Percentiles rank a stretch among this genome's conserved stretches.
These are phyloP conservation scores for Chlorella variabilis DNA, from an alignment of 163 green algal species.

Conservation along the genomic window DNA sequence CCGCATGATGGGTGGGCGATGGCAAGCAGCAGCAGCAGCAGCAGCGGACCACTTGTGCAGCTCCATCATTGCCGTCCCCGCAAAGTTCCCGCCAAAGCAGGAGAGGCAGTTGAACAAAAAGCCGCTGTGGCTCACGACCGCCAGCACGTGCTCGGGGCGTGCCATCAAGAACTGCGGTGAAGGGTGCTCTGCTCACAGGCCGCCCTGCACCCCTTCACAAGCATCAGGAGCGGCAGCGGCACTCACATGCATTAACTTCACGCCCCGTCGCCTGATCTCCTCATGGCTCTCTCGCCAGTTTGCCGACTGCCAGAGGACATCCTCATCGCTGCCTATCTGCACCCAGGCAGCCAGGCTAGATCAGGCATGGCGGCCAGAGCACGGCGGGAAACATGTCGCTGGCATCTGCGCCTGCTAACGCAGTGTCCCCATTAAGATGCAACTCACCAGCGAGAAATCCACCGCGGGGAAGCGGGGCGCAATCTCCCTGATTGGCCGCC, in stretches of 20 bases:
- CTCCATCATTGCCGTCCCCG: constrained; percentile 46
- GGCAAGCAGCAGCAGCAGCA: not conserved
- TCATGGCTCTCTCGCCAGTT: constrained; percentile 59
- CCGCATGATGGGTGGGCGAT: not conserved
- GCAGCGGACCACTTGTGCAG: constrained; percentile 52
- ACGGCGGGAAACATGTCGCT: not conserved
- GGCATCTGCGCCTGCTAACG: too few relatives aligned
- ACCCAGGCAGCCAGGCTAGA: not conserved
- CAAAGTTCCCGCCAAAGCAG: constrained; percentile 48
- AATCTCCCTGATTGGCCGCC: constrained; percentile 39
- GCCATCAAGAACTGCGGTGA: constrained; percentile 48
- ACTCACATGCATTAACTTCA: constrained; percentile 54
- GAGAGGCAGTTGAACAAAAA: constrained; percentile 67
- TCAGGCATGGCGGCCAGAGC: not conserved
- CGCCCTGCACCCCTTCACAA: too few relatives aligned
- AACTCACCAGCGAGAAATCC: constrained; percentile 66
- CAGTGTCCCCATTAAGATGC: too few relatives aligned
- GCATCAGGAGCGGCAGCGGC: not conserved
- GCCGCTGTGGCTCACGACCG: constrained; percentile 63
- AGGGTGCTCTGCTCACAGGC: not conserved
- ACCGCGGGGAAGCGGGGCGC: constrained; percentile 61
- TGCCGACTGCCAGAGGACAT: constrained; percentile 59
- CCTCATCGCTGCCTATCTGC: constrained; percentile 57
- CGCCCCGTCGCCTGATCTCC: constrained; percentile 54
- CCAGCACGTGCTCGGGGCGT: constrained; percentile 64